Percentiles rank a stretch among this genome's conserved stretches.
phyloP scores from a whole-genome alignment of 495 filamentous ascomycete species.

The Aspergillus asperescens region DNA sequence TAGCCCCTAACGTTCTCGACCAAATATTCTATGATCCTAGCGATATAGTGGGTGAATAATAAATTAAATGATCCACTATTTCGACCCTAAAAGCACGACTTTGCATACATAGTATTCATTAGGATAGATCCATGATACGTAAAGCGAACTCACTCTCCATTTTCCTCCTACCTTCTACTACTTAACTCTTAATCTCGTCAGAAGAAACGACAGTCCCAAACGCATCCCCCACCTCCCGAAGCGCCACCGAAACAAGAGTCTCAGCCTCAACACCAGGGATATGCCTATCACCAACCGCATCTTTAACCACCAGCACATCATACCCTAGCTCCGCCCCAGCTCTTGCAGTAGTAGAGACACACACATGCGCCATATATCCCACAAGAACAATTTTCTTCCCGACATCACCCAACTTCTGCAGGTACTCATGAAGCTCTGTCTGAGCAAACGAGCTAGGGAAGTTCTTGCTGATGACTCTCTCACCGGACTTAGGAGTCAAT shows the following conservation, averaged over 20 bases:
- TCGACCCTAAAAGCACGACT: slow-evolving; percentile 1
- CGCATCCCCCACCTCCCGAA: slow-evolving; percentile 45
- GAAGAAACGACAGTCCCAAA: slow-evolving; percentile 42
- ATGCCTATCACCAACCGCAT: slow-evolving; percentile 55
- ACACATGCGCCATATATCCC: slow-evolving; percentile 59
- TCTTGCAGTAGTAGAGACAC: slow-evolving; percentile 54
- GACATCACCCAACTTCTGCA: slow-evolving; percentile 26
- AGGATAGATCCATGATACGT: too few species aligned
- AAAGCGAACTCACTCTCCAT: too few species aligned
- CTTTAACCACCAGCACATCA: slow-evolving; percentile 51
- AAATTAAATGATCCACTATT: background rate
- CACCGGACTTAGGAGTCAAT: slow-evolving; percentile 39
- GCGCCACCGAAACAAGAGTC: slow-evolving; percentile 31
- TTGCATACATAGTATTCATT: background rate
- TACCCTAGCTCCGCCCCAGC: slow-evolving; percentile 52
- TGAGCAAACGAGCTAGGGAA: slow-evolving; percentile 44
- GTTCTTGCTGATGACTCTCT: slow-evolving; percentile 45
- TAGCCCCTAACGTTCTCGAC: too few species aligned
- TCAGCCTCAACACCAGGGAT: slow-evolving; percentile 47
- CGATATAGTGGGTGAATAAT: background rate
- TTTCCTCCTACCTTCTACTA: too few species aligned
- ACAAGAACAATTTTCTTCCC: slow-evolving; percentile 48
- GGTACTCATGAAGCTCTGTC: slow-evolving; percentile 40
- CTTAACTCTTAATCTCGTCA: slow-evolving; percentile 22
- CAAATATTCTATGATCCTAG: too few species aligned